Evolutionary conservation across 2,329 filamentous ascomycete species (phyloP).

Genomic region (Zopfia rhizophila): DNA sequence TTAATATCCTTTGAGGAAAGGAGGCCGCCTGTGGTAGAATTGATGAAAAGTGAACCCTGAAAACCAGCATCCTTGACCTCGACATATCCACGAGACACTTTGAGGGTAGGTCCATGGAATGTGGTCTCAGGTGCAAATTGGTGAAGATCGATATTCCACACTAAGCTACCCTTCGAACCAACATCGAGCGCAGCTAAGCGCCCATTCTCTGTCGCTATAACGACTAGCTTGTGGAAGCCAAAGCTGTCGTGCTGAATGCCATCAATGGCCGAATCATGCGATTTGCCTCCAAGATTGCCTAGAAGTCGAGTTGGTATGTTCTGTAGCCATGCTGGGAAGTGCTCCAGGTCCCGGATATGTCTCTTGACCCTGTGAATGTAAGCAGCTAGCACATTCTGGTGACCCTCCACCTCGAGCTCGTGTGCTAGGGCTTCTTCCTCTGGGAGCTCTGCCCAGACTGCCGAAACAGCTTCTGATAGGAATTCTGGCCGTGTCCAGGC

Average conservation of each 20-base stretch:
- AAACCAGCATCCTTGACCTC: conserved; percentile 41
- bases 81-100: conserved; percentile 44
- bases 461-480: conserved; percentile 80
- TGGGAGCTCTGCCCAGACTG: conserved; percentile 81
- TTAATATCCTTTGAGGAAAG: conserved; percentile 32
- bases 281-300: conserved; percentile 62
- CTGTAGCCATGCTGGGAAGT: conserved; percentile 78
- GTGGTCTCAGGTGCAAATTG: conserved; percentile 64
- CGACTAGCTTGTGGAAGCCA: conserved; percentile 85
- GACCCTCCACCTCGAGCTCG: conserved; percentile 85
- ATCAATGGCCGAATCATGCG: conserved; percentile 65
- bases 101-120: conserved; percentile 69
- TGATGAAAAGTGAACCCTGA: conserved; percentile 39
- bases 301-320: conserved; percentile 75
- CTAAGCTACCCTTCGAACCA: conserved; percentile 75
- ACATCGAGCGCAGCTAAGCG: conserved; percentile 83
- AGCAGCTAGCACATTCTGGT: conserved; percentile 81
- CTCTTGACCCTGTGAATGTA: conserved; percentile 88
- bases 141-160: conserved; percentile 78
- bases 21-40: conserved; percentile 44
- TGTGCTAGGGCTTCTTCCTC: conserved; percentile 79
- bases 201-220: conserved; percentile 82
- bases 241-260: conserved; percentile 77
- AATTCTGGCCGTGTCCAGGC: conserved; percentile 87
- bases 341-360: conserved; percentile 80